Percentiles rank a stretch among this genome's conserved stretches.
phyloP scores from a whole-genome alignment of 306 rosid species.

The Sesbania bispinosa region DNA sequence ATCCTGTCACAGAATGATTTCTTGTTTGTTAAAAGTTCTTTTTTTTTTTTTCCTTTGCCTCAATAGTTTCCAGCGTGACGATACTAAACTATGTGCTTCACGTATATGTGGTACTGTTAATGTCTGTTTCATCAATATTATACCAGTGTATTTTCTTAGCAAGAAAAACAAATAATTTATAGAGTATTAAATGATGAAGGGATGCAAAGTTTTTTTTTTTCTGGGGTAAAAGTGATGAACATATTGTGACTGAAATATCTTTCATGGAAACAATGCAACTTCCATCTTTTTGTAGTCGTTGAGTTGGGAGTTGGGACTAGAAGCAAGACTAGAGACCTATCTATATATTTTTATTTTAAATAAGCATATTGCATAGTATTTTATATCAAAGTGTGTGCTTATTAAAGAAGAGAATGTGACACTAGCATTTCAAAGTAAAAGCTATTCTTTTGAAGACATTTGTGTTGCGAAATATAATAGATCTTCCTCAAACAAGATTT shows the following conservation, averaged over 20 bases:
- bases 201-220: background rate
- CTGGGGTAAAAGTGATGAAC: background rate
- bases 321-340: background rate
- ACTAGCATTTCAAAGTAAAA: background rate
- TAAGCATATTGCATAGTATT: constrained; percentile 1
- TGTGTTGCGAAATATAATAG: background rate
- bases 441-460: constrained; percentile 5
- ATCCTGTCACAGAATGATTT: background rate
- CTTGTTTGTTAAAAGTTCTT: background rate
- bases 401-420: background rate
- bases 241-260: background rate
- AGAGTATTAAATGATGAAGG: background rate
- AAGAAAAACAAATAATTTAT: background rate
- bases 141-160: background rate
- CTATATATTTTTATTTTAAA: background rate
- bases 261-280: background rate
- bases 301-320: background rate
- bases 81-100: background rate
- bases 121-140: background rate
- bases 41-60: too few relatives aligned
- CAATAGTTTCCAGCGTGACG: constrained; percentile 5
- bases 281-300: background rate
- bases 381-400: background rate
- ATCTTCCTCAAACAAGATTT: background rate
- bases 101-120: background rate